Evolutionary conservation across 1,284 basidiomycete species (phyloP), one percentile per base, ranked within the genome.

Genomic region (Marasmius oreades): DNA sequence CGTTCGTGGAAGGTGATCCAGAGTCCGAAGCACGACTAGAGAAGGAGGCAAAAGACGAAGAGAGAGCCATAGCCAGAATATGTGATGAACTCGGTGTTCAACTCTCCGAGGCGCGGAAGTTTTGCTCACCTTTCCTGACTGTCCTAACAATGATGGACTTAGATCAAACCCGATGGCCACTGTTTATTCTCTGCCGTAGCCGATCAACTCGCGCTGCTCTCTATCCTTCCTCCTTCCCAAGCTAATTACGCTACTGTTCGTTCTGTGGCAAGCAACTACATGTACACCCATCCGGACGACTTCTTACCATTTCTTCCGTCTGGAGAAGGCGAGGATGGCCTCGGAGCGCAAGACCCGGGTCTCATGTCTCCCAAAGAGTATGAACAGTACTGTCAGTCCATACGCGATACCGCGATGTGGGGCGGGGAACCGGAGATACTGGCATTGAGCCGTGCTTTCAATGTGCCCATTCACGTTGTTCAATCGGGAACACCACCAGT

Each of bases 351-450:
- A 11, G 79, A 86, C 42, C 77, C 82, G 22, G 93, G 90, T 7
- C 66, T 93, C 36, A 94, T 97, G 86, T 82, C 76, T 8, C 77
- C 74, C 6, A 72, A 73, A 42, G 81, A 90, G 66, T 97, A 92
- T 65, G 71, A 82, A 51, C 74, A 78, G 59, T 98, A 99, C 70
- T 98, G 95, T 69, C 73, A 77, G 59, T 79, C 81, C 10, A 86
- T 99, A 20, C 85, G 88, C 51, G 80, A 88, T 65, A 96, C 94
- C 8, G 91, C 86, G 8, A 82, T 88, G 33, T 99, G 97, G 97
- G 97, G 97, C 47, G 97, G 97, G 37, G 94, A 99, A 72, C 95
- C 95, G 2, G 97, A 99, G 79, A 95, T 99, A 47, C 78, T 93
- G 63, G 97, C 97, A 0, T 76, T 99, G 10, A 89, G 90, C 64